Evolutionary conservation across 2,329 filamentous ascomycete genomes (phyloP), one percentile per base, ranked within the genome.

Genomic region (Verticillium isaacii): DNA sequence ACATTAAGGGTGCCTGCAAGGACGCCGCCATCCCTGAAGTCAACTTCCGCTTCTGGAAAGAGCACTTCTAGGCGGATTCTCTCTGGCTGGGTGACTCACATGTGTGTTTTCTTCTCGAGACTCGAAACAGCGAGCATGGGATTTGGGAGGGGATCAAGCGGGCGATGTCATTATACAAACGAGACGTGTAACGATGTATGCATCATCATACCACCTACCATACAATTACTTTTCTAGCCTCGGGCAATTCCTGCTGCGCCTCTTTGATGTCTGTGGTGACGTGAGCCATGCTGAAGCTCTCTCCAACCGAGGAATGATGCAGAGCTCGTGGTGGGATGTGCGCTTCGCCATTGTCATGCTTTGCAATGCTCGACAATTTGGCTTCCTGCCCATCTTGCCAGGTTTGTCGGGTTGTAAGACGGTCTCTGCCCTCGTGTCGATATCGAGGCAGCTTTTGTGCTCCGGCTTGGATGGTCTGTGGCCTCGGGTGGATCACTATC

Each of bases 21-120:
- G 75, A 81, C 60, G 89, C 89, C 17, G 91, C 87, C 14, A 87
- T 85, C 41, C 85, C 85, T 65, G 91, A 96, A 68, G 92, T 99
- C 62, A 86, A 89, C 70, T 99, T 98, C 80, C 91, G 92, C 70
- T 99, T 99, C 82, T 99, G 95, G 95, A 99, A 99, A 81, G 95
- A 99, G 78, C 94, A 99, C 73, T 89, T 89, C 73, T 89, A 82
- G 73, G 63, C 64, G 62, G 54, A 52, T 39, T 29, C 9, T 12
- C 11, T 52, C 19, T 29, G 45, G n/a, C n/a, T 14, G 45, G n/a
- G 19, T 15, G 37, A 12, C 9, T 45, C n/a, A n/a, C 39, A 45
- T 45, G 39, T 29, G 29, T 29, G 17, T n/a, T 15, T 52, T 23
- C 19, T 52, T 52, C 45, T 52, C 19, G 45, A 52, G 45, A 52